phyloP scores from a whole-genome alignment of 2,329 filamentous ascomycete genomes.

The Pestalotiopsis sp. region DNA sequence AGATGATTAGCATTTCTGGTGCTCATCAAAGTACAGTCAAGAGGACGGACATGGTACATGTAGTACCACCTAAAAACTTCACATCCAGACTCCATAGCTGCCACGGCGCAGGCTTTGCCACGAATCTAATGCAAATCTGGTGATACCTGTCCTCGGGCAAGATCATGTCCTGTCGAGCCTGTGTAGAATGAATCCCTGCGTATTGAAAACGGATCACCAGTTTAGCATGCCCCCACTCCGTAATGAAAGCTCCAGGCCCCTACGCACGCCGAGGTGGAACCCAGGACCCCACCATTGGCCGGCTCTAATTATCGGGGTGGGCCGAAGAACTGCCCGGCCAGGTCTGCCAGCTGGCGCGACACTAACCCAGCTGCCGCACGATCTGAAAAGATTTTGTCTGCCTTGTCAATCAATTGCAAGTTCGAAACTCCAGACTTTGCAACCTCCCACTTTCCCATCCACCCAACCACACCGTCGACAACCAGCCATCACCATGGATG shows the following conservation, averaged over 20 bases:
- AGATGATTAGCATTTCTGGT: too few species aligned
- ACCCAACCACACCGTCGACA: background rate
- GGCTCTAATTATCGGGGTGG: background rate
- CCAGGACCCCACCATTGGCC: background rate
- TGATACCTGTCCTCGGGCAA: too few species aligned
- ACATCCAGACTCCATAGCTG: too few species aligned
- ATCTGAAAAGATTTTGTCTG: background rate
- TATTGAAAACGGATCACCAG: background rate
- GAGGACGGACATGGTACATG: too few species aligned
- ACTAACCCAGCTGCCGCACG: background rate
- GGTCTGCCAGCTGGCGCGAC: background rate
- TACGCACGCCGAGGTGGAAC: background rate
- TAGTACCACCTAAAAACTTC: too few species aligned
- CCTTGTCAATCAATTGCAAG: background rate
- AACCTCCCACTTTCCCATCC: background rate
- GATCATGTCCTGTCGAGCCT: too few species aligned
- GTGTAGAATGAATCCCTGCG: too few species aligned
- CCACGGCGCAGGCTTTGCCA: too few species aligned
- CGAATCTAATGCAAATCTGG: too few species aligned
- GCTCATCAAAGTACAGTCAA: too few species aligned
- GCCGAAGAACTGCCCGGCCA: background rate
- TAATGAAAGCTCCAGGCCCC: background rate
- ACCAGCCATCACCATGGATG: background rate
- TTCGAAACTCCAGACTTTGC: background rate
- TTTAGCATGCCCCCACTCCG: background rate